Conservation (phyloP, 345 rosid genomes). For the Salix viminalis region DNA sequence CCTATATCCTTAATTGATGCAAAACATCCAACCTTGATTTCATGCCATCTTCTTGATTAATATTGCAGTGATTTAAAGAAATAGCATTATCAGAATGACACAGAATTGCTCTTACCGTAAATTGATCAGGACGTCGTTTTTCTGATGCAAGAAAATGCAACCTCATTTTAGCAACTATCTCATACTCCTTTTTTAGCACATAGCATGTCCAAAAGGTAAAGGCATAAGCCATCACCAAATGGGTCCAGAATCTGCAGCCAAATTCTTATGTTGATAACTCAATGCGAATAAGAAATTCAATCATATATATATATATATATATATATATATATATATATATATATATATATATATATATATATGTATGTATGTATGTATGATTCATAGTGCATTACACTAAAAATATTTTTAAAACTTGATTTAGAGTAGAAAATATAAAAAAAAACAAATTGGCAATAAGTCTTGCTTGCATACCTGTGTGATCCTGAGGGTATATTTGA, state of each 20-base stretch:
- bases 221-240: slow-evolving; percentile 79
- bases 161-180: slow-evolving; percentile 68
- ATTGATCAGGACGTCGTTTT: slow-evolving; percentile 71
- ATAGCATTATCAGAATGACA: slow-evolving; percentile 3
- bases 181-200: slow-evolving; percentile 68
- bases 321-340: no score
- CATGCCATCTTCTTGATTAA: not conserved
- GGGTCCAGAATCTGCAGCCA: slow-evolving; percentile 81
- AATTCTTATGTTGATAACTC: not conserved
- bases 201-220: slow-evolving; percentile 94
- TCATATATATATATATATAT: no score
- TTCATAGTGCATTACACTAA: not conserved
- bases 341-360: no score
- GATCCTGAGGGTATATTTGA: slow-evolving; percentile 83
- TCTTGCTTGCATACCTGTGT: slow-evolving; percentile 39
- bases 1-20: not conserved
- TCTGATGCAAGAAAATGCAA: slow-evolving; percentile 88
- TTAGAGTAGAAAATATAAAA: not conserved
- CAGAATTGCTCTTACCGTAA: slow-evolving; percentile 51
- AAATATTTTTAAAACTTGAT: not conserved
- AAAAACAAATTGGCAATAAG: not conserved
- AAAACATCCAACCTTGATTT: not conserved
- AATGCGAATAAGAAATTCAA: not conserved
- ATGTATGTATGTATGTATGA: no score
- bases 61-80: not conserved